Evolutionary conservation across 2,329 filamentous ascomycete genomes (phyloP).

Genomic region (Fusarium longipes): DNA sequence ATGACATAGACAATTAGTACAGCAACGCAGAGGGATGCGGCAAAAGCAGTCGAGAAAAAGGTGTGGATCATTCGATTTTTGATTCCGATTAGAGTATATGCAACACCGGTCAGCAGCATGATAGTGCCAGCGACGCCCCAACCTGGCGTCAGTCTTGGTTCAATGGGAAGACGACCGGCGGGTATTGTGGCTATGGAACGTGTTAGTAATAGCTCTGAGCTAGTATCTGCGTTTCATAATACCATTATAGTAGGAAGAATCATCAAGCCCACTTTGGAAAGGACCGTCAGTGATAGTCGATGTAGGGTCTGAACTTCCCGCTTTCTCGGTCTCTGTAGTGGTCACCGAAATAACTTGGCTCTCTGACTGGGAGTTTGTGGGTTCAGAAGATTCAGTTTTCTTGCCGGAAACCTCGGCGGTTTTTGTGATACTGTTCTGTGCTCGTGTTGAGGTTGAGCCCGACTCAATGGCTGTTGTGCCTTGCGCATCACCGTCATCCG

Average conservation of each 20-base stretch:
- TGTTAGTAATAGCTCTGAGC: conserved; percentile 6
- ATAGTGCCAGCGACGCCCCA: conserved; percentile 82
- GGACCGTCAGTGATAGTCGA: conserved; percentile 36
- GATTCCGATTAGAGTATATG: conserved; percentile 82
- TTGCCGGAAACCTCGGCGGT: conserved; percentile 24
- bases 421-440: conserved; percentile 23
- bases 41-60: conserved; percentile 81
- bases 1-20: conserved; percentile 92
- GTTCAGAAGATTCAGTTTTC: conserved; percentile 23
- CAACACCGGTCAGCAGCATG: conserved; percentile 76
- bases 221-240: conserved; percentile 14
- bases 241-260: conserved; percentile 53
- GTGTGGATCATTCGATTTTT: conserved; percentile 83
- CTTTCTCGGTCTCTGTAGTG: conserved; percentile 26
- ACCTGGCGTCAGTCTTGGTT: conserved; percentile 81
- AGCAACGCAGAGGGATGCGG: conserved; percentile 77
- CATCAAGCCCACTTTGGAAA: conserved; percentile 40
- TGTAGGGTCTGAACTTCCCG: conserved; percentile 25
- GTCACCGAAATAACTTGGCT: conserved; percentile 24
- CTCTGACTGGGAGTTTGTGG: conserved; percentile 9
- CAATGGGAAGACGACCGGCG: conserved; percentile 72
- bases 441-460: conserved; percentile 13
- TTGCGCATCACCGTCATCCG: conserved; percentile 45
- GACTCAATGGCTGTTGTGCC: conserved; percentile 30
- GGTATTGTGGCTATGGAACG: conserved; percentile 57